phyloP scores from a whole-genome alignment of 2,329 filamentous ascomycete genomes.

The Aspergillus fructus region DNA sequence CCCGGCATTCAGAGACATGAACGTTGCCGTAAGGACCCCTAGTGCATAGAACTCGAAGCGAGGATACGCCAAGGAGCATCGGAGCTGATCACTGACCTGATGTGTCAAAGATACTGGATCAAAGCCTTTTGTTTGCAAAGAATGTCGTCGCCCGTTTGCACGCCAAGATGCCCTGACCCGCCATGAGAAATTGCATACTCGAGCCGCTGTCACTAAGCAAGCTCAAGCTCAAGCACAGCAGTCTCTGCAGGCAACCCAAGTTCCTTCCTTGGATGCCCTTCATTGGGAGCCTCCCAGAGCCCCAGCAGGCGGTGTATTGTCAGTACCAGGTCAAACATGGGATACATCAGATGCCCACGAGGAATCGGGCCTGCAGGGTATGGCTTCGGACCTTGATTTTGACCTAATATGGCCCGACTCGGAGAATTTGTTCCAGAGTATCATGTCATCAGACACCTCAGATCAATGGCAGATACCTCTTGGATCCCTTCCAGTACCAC shows the following conservation, averaged over 20 bases:
- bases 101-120: constrained; percentile 39
- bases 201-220: constrained; percentile 26
- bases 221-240: constrained; percentile 9
- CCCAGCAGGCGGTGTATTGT: constrained; percentile 17
- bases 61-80: not conserved
- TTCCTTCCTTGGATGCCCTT: constrained; percentile 22
- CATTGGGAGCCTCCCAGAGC: constrained; percentile 26
- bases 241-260: constrained; percentile 12
- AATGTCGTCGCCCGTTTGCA: constrained; percentile 43
- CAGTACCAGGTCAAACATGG: constrained; percentile 26
- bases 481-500: constrained; percentile 41
- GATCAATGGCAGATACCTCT: constrained; percentile 46
- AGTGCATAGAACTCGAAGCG: not conserved
- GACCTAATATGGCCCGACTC: constrained; percentile 48
- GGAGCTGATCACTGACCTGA: constrained; percentile 20
- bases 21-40: constrained; percentile 39
- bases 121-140: constrained; percentile 43
- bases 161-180: constrained; percentile 47
- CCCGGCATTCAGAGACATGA: constrained; percentile 40
- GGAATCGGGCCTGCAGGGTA: constrained; percentile 23
- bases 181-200: constrained; percentile 44
- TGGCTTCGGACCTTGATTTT: constrained; percentile 38
- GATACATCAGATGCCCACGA: constrained; percentile 22
- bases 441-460: constrained; percentile 42
- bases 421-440: constrained; percentile 44